Conservation (phyloP, 129 eudicot genomes). For the Daucus carota region DNA sequence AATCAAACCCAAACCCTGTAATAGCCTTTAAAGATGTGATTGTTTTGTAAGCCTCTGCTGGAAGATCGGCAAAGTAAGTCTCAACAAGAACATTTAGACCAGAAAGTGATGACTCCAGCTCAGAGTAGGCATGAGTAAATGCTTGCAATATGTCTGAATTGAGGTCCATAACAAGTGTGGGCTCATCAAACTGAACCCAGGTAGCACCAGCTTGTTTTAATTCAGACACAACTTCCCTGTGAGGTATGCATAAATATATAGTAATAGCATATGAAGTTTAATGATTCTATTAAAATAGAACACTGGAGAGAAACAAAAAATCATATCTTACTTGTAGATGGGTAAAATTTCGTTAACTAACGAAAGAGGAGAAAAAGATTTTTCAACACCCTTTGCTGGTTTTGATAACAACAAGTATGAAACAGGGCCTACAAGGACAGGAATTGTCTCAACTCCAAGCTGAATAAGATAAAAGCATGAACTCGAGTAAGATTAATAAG, state of each 20-base stretch:
- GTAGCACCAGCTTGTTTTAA: conserved; percentile 61
- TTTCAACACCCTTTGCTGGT: conserved; percentile 73
- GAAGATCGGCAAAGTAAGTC: conserved; percentile 54
- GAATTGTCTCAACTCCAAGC: conserved; percentile 78
- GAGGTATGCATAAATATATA: neutral
- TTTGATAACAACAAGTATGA: conserved; percentile 60
- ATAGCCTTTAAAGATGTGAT: conserved; percentile 44
- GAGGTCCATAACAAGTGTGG: conserved; percentile 51
- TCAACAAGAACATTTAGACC: conserved; percentile 46
- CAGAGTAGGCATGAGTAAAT: conserved; percentile 44
- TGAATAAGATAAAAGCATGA: conserved; percentile 22
- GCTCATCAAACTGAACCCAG: conserved; percentile 65
- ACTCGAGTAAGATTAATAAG: neutral
- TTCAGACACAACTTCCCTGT: conserved; percentile 57
- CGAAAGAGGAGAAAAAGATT: conserved; percentile 49
- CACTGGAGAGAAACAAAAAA: neutral
- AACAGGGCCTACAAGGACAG: conserved; percentile 72
- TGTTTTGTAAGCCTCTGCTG: conserved; percentile 38
- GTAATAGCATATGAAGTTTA: neutral
- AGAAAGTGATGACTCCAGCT: conserved; percentile 40
- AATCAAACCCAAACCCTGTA: conserved; percentile 53
- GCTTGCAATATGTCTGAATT: conserved; percentile 47
- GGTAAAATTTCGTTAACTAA: conserved; percentile 63
- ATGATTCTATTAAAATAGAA: neutral
- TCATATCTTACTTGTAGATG: conserved; percentile 47